These are phyloP conservation scores for Zangia roseola DNA, from an alignment of 768 basidiomycete genomes.

Conservation along the genomic window DNA sequence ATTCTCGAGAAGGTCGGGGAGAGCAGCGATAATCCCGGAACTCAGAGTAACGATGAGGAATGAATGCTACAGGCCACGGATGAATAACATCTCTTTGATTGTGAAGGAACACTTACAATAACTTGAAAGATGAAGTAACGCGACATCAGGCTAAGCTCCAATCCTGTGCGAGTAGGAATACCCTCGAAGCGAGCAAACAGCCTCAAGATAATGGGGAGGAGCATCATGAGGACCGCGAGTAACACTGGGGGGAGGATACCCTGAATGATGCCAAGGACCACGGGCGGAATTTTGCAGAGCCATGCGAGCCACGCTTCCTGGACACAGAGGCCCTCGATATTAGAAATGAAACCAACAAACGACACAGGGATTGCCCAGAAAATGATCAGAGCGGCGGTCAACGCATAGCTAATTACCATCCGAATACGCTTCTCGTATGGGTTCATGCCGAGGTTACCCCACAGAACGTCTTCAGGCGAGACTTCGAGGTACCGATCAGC, in stretches of 20 bases:
- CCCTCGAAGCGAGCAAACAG: conserved; percentile 85
- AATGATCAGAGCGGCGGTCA: conserved; percentile 78
- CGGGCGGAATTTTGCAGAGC: conserved; percentile 68
- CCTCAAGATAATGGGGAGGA: conserved; percentile 82
- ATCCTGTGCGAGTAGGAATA: conserved; percentile 75
- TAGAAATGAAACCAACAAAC: conserved; percentile 85
- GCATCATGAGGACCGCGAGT: conserved; percentile 88
- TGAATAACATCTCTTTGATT: background rate
- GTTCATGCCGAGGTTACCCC: conserved; percentile 86
- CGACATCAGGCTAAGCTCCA: conserved; percentile 91
- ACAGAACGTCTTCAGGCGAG: conserved; percentile 86
- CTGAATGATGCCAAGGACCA: conserved; percentile 78
- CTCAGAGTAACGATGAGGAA: conserved; percentile 88
- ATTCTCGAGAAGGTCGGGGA: conserved; percentile 60
- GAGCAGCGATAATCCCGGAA: conserved; percentile 77
- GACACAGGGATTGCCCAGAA: conserved; percentile 88
- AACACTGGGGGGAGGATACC: conserved; percentile 88
- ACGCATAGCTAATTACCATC: conserved; percentile 62
- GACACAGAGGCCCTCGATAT: conserved; percentile 66
- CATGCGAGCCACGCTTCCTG: conserved; percentile 74
- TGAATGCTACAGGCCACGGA: conserved; percentile 60
- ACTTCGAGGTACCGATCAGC: conserved; percentile 74
- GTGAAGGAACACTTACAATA: conserved; percentile 53
- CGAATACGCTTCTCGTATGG: conserved; percentile 82
- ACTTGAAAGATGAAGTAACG: conserved; percentile 92